These are phyloP conservation scores for Clavispora carvajalis DNA, from an alignment of 805 yeast species.

Conservation along the genomic window DNA sequence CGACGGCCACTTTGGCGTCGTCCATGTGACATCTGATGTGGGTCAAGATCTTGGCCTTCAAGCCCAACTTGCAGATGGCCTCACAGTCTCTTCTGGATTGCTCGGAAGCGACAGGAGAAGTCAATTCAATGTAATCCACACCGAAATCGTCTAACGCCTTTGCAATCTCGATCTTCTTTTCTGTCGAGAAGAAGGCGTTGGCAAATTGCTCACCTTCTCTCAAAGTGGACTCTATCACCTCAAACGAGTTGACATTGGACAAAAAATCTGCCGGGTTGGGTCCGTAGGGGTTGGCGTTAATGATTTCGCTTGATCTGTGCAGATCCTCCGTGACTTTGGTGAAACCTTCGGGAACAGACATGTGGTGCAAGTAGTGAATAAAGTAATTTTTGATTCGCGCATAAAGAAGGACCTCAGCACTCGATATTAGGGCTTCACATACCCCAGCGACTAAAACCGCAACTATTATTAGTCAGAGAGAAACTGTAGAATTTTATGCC, in stretches of 20 bases:
- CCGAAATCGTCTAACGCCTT: conserved; percentile 96
- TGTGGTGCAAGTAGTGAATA: conserved; percentile 2
- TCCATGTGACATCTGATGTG: conserved; percentile 99
- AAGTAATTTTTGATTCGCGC: neutral
- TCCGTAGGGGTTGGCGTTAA: conserved; percentile 73
- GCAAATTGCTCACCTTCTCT: conserved; percentile 99
- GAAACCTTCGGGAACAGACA: conserved; percentile 31
- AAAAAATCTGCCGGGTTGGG: conserved; percentile 91
- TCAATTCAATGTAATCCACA: conserved; percentile 94
- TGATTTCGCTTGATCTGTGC: conserved; percentile 17
- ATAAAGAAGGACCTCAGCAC: neutral
- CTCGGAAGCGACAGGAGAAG: conserved; percentile 97
- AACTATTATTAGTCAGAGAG: too few relatives aligned
- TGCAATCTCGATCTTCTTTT: conserved; percentile 94
- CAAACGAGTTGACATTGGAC: conserved; percentile 84
- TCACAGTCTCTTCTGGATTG: conserved; percentile 92
- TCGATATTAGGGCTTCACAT: too few relatives aligned
- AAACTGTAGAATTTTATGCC: too few relatives aligned
- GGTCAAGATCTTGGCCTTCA: conserved; percentile 91
- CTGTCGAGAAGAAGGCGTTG: conserved; percentile 91
- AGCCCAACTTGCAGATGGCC: conserved; percentile 95
- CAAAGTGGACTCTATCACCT: conserved; percentile 89
- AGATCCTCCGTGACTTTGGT: conserved; percentile 32
- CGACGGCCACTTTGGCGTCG: conserved; percentile 95
- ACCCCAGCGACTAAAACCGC: too few relatives aligned